A percentile compares a stretch with the other conserved stretches of the same genome.
These are phyloP conservation scores for Beauveria brongniartii DNA, from an alignment of 2,329 filamentous ascomycete species.

Conservation along the genomic window DNA sequence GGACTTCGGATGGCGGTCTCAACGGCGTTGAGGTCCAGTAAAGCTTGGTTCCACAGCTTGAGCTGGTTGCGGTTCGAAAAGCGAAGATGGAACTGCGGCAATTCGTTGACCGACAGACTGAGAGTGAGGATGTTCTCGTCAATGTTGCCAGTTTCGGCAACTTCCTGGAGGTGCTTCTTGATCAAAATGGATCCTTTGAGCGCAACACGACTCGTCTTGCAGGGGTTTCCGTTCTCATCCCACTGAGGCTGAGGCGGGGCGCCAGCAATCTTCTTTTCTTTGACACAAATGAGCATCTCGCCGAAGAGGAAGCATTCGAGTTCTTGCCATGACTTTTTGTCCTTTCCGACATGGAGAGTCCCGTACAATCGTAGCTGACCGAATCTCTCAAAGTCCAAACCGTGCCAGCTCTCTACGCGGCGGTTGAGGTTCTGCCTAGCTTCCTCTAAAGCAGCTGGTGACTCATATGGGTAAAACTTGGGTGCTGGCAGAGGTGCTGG, in stretches of 20 bases:
- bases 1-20: conserved; percentile 57
- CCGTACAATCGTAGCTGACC: conserved; percentile 87
- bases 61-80: conserved; percentile 79
- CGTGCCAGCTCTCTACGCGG: conserved; percentile 98
- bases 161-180: conserved; percentile 92
- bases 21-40: conserved; percentile 72
- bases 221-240: conserved; percentile 49
- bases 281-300: conserved; percentile 99
- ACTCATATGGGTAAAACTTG: conserved; percentile 63
- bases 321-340: conserved; percentile 94
- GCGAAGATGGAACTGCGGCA: conserved; percentile 88
- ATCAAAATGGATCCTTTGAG: conserved; percentile 97
- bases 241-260: conserved; percentile 47
- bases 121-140: conserved; percentile 84
- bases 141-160: conserved; percentile 58
- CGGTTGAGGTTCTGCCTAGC: conserved; percentile 77
- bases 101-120: conserved; percentile 81
- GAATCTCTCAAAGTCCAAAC: conserved; percentile 85
- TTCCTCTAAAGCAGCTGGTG: conserved; percentile 68
- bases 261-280: conserved; percentile 72
- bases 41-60: conserved; percentile 81
- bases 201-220: conserved; percentile 69
- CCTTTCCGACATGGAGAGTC: conserved; percentile 87
- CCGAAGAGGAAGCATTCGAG: conserved; percentile 94
- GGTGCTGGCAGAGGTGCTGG: conserved; percentile 37